Evolutionary conservation across 2,329 filamentous ascomycete genomes (phyloP).

Genomic region (Pyrenochaeta sp.): DNA sequence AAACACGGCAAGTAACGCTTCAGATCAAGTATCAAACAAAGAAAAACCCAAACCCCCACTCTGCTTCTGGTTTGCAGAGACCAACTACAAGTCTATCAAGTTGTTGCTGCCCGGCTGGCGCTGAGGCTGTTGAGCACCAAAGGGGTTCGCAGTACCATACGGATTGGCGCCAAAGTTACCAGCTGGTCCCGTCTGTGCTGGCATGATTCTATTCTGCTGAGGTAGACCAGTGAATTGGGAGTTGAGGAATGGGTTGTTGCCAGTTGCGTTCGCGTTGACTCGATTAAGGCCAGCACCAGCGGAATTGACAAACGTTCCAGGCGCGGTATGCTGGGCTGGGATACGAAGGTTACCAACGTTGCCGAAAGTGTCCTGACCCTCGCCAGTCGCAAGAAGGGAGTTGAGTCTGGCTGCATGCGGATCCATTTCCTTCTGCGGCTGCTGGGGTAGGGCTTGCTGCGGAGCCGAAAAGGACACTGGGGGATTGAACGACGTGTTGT

Average conservation of each 20-base stretch:
- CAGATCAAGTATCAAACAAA: slow-evolving; percentile 30
- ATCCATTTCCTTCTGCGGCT: slow-evolving; percentile 54
- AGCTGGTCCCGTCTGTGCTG: slow-evolving; percentile 61
- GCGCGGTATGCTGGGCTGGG: slow-evolving; percentile 93
- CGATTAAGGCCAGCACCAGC: slow-evolving; percentile 80
- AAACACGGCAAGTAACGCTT: slow-evolving; percentile 17
- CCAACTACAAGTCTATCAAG: slow-evolving; percentile 65
- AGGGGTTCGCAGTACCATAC: slow-evolving; percentile 62
- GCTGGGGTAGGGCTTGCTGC: slow-evolving; percentile 45
- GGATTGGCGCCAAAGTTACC: slow-evolving; percentile 53
- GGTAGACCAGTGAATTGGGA: slow-evolving; percentile 79
- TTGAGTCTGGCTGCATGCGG: slow-evolving; percentile 79
- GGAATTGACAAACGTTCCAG: slow-evolving; percentile 95
- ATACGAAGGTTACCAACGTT: slow-evolving; percentile 97
- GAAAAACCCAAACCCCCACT: slow-evolving; percentile 13
- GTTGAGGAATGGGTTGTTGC: slow-evolving; percentile 88
- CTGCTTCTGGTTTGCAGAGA: background rate
- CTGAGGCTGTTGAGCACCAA: slow-evolving; percentile 56
- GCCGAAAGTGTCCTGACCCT: slow-evolving; percentile 96
- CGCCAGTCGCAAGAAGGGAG: slow-evolving; percentile 81
- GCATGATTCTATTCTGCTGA: slow-evolving; percentile 55
- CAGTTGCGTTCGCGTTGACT: slow-evolving; percentile 72
- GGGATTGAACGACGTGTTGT: slow-evolving; percentile 59
- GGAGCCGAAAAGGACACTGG: slow-evolving; percentile 55
- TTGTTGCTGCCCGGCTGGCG: slow-evolving; percentile 61